Evolutionary conservation across 345 rosid genomes (phyloP).

Genomic region (Boechera stricta): DNA sequence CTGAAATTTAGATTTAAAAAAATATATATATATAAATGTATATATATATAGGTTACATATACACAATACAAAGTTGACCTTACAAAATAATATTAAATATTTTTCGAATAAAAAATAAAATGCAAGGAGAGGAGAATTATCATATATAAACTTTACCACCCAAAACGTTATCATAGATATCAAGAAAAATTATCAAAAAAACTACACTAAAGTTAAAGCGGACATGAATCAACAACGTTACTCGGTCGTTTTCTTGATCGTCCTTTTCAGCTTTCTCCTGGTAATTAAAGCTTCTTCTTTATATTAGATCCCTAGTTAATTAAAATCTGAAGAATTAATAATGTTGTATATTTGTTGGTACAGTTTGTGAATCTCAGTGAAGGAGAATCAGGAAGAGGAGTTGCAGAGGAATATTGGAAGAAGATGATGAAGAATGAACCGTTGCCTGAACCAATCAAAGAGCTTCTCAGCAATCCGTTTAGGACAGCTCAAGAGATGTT

Average conservation of each 20-base stretch:
- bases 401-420: slow-evolving; percentile 66
- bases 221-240: slow-evolving; percentile 38
- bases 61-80: slow-evolving; percentile 42
- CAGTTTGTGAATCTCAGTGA: slow-evolving; percentile 49
- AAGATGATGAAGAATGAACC: slow-evolving; percentile 61
- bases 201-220: slow-evolving; percentile 19
- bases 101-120: neutral
- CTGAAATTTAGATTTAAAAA: neutral
- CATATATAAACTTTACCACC: slow-evolving; percentile 24
- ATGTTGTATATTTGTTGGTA: slow-evolving; percentile 5
- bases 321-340: slow-evolving; percentile 2
- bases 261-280: slow-evolving; percentile 40
- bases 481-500: slow-evolving; percentile 35
- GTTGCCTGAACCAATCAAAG: slow-evolving; percentile 63
- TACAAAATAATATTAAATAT: slow-evolving; percentile 21
- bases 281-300: slow-evolving; percentile 22
- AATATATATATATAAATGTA: neutral
- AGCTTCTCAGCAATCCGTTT: slow-evolving; percentile 47
- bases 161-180: slow-evolving; percentile 33
- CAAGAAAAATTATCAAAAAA: slow-evolving; percentile 1
- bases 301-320: slow-evolving; percentile 11
- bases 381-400: slow-evolving; percentile 57
- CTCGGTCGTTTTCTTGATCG: slow-evolving; percentile 31
- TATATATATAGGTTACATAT: neutral
- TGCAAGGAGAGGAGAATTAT: slow-evolving; percentile 18